Evolutionary conservation across 306 rosid species (phyloP).

Genomic region (Vigna hirtella): DNA sequence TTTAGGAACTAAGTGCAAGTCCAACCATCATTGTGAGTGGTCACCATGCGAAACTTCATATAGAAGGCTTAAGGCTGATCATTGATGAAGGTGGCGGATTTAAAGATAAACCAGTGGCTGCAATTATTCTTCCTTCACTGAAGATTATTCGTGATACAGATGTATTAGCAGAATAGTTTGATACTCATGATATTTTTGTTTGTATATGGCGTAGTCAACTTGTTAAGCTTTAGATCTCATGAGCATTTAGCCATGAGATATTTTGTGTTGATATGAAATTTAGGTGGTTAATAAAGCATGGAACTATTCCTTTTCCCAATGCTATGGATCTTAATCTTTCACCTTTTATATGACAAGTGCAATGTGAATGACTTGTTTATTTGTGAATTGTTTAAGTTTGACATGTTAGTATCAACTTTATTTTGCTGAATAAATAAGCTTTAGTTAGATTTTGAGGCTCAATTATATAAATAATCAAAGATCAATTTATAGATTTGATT

Average conservation of each 20-base stretch:
- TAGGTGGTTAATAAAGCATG: conserved; percentile 31
- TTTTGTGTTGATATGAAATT: background rate
- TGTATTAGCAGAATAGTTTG: conserved; percentile 52
- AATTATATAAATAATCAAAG: background rate
- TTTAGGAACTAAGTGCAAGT: conserved; percentile 64
- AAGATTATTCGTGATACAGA: conserved; percentile 76
- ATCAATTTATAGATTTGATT: background rate
- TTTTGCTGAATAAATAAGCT: background rate
- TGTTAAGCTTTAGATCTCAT: conserved; percentile 29
- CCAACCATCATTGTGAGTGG: conserved; percentile 78
- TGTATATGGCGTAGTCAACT: background rate
- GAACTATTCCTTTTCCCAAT: background rate
- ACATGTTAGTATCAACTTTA: background rate
- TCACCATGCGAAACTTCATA: conserved; percentile 84
- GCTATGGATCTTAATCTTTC: conserved; percentile 11
- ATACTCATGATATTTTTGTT: background rate
- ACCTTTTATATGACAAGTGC: background rate
- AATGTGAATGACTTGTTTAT: background rate
- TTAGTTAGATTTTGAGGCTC: background rate
- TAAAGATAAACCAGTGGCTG: conserved; percentile 69
- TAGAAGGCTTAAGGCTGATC: conserved; percentile 76
- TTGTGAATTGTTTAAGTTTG: background rate
- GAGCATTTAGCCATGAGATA: conserved; percentile 15
- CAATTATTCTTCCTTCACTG: conserved; percentile 80
- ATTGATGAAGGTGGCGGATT: conserved; percentile 87